Percentiles rank a stretch among this genome's conserved stretches.
These are phyloP conservation scores for Amborella trichopoda DNA, from an alignment of 164 flowering plant species.

Conservation along the genomic window DNA sequence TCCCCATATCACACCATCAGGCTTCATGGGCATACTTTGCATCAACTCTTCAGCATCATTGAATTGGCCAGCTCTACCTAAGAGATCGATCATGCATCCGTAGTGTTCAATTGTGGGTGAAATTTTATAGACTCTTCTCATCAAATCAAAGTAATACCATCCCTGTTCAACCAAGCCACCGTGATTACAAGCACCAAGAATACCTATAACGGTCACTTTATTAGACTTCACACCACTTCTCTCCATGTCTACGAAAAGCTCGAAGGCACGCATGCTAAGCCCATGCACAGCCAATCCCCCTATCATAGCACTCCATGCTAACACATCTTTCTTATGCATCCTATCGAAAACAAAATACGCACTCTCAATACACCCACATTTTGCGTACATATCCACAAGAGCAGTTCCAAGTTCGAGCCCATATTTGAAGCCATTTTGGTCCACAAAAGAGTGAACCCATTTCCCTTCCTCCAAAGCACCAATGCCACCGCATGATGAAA, in stretches of 20 bases:
- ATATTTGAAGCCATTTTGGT: background rate
- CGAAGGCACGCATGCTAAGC: conserved; percentile 1
- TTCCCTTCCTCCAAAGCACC: conserved; percentile 10
- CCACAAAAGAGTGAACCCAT: conserved; percentile 9
- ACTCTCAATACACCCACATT: conserved; percentile 8
- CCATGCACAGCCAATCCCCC: conserved; percentile 11
- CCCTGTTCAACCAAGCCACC: conserved; percentile 10
- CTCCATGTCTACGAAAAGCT: conserved; percentile 5
- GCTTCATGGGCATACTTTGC: conserved; percentile 11
- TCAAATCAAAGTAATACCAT: conserved; percentile 7
- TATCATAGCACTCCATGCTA: conserved; percentile 14
- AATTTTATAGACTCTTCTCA: conserved; percentile 3
- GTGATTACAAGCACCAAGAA: conserved; percentile 10
- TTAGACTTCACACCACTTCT: conserved; percentile 6
- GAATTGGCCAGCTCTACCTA: conserved; percentile 8
- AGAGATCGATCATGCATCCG: conserved; percentile 13
- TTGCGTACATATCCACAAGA: conserved; percentile 7
- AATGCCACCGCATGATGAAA: conserved; percentile 8
- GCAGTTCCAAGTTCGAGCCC: conserved; percentile 9
- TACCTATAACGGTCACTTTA: conserved; percentile 6
- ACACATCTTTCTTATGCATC: conserved; percentile 8
- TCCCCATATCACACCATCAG: conserved; percentile 8
- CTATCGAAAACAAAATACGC: background rate
- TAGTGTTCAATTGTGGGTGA: conserved; percentile 11
- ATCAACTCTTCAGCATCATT: conserved; percentile 9